Base-by-base conservation (phyloP, 2,329 filamentous ascomycete genomes). In the Chrysosporium keratinophilum region DNA sequence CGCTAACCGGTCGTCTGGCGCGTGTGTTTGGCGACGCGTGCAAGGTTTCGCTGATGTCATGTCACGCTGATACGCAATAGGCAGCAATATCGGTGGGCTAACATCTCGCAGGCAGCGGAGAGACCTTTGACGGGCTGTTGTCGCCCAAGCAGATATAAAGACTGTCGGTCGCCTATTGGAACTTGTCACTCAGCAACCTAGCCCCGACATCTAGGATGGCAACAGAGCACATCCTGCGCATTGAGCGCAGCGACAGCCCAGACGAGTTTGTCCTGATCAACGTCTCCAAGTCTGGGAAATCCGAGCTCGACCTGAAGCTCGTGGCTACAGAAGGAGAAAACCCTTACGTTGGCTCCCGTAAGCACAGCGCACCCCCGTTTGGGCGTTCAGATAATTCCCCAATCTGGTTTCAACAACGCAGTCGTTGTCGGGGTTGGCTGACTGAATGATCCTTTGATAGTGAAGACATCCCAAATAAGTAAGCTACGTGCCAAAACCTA, bases 321-420 rank as follows among this genome's bases (percentile, higher is more conserved):
- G 68, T 76, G 10, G 80, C 76, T 20, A 82, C 79, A 23, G 80
- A 84, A 63, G 77, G 77, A 45, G 75, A 80, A 57, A 69, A 67
- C 52, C 74, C 79, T 11, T 83, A 78, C 64, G 68, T 72, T 19
- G 67, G 69, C 6, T 70, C 69, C 54, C 65, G 77, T 79, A 63
- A 48, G 64, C 56, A 15, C 28, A 37, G 31, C 46, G 33, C 19
- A 40, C 28, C 1, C 14, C 34, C 15, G 2, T 5, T 28, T 7
- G 23, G 23, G 9, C 23, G 35, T 43, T 11, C n/a, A 6, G 19
- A 9, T 37, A 12, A 2, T 19, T 17, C 39, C 7, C 50, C 23
- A 17, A 47, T 52, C 43, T 39, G 23, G 41, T 46, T 55, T 19
- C 56, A 35, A 61, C 59, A 56, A 44, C 14, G 41, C 51, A 46